A percentile compares a stretch with the other conserved stretches of the same genome.
Evolutionary conservation across 208 protist genomes (phyloP).

Genomic region (Leishmania amazonensis): DNA sequence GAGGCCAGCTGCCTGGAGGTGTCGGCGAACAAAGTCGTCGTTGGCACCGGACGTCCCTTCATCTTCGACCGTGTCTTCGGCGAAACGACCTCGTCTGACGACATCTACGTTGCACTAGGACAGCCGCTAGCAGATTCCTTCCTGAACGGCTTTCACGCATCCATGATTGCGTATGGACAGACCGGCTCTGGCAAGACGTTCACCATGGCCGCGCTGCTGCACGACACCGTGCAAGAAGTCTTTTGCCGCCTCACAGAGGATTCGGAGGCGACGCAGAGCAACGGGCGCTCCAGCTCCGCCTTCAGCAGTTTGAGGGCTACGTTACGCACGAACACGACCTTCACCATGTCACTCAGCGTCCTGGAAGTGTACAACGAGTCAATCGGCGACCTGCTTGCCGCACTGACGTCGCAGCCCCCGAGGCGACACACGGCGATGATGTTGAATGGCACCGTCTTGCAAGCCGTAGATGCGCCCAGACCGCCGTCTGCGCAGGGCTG

Average conservation of each 20-base stretch:
- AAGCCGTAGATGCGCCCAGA: neutral
- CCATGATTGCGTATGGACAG: constrained; percentile 95
- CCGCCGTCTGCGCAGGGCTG: neutral
- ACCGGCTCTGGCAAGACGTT: constrained; percentile 96
- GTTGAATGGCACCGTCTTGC: neutral
- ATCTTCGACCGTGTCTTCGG: constrained; percentile 93
- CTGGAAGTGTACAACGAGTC: constrained; percentile 96
- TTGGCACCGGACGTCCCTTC: constrained; percentile 88
- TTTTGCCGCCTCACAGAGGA: constrained; percentile 72
- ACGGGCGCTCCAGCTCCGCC: neutral
- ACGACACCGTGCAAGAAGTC: constrained; percentile 88
- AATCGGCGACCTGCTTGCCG: constrained; percentile 83
- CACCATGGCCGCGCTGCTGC: constrained; percentile 85
- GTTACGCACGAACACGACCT: neutral
- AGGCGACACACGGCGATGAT: neutral
- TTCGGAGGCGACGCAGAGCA: constrained; percentile 1
- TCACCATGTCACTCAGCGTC: constrained; percentile 62
- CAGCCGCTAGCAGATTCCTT: constrained; percentile 73
- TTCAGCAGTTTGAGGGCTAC: constrained; percentile 3
- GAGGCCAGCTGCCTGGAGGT: constrained; percentile 47
- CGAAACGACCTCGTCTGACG: constrained; percentile 45
- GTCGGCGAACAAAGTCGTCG: constrained; percentile 63
- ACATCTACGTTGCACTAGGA: constrained; percentile 82
- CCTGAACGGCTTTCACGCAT: constrained; percentile 91
- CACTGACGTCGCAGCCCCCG: neutral